These are phyloP conservation scores for Clonostachys chloroleuca DNA, from an alignment of 2,329 filamentous ascomycete genomes.

Conservation along the genomic window DNA sequence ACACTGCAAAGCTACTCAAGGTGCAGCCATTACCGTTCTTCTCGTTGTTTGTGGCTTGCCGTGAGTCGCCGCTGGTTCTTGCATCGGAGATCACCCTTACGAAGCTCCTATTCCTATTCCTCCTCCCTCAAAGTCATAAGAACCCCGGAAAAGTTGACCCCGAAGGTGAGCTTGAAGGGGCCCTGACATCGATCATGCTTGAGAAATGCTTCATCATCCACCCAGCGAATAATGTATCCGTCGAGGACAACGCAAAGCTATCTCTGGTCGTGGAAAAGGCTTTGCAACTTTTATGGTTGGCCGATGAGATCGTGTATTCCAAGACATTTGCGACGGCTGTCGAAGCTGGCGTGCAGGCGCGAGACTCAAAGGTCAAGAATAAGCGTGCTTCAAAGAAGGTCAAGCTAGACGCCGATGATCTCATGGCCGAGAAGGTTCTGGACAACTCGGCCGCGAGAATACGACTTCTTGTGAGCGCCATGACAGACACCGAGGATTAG, in stretches of 20 bases:
- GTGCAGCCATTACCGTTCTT: conserved; percentile 56
- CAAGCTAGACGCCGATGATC: conserved; percentile 24
- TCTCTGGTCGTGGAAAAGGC: conserved; percentile 65
- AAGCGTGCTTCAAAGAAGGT: conserved; percentile 23
- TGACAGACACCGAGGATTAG: conserved; percentile 14
- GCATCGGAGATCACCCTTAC: conserved; percentile 38
- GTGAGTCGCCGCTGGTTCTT: conserved; percentile 23
- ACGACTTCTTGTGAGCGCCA: conserved; percentile 6
- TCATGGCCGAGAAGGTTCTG: conserved; percentile 34
- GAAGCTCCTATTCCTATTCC: conserved; percentile 36
- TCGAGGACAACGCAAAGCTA: conserved; percentile 69
- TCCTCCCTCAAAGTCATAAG: conserved; percentile 34
- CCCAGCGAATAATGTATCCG: conserved; percentile 54
- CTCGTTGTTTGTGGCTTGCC: conserved; percentile 40
- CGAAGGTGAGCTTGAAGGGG: conserved; percentile 25
- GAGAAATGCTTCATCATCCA: conserved; percentile 60
- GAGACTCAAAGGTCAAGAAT: conserved; percentile 39
- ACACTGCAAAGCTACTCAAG: conserved; percentile 51
- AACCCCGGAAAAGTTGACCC: conserved; percentile 32
- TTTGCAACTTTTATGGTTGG: conserved; percentile 45
- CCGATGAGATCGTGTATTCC: conserved; percentile 22
- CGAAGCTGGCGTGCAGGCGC: conserved; percentile 40
- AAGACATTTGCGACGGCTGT: conserved; percentile 30
- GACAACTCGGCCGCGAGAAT: conserved; percentile 39
- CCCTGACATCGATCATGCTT: conserved; percentile 39